Conservation (phyloP, 176 grass and related monocot species). For the Stipa capillata region DNA sequence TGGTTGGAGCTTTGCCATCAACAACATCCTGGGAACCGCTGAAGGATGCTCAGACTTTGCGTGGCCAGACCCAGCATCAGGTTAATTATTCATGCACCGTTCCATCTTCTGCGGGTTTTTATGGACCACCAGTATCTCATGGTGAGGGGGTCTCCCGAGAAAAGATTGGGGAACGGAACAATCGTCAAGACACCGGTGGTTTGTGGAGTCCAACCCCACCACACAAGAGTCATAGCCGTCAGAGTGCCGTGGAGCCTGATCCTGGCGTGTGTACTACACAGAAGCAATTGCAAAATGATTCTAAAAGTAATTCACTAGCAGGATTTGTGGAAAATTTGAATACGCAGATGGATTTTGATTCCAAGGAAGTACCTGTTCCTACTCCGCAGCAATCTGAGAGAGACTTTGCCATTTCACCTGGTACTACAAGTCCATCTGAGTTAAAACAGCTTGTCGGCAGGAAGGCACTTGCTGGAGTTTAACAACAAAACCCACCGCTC, state of each 20-base stretch:
- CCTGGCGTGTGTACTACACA: conserved; percentile 24
- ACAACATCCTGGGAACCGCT: conserved; percentile 11
- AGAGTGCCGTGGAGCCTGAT: conserved; percentile 21
- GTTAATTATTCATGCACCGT: conserved; percentile 11
- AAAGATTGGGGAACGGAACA: conserved; percentile 25
- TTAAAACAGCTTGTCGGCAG: conserved; percentile 6
- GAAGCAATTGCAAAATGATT: conserved; percentile 42
- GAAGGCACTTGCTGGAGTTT: conserved; percentile 11
- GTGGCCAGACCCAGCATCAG: conserved; percentile 20
- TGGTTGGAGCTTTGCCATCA: conserved; percentile 20
- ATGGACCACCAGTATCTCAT: conserved; percentile 22
- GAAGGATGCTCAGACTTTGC: conserved; percentile 32
- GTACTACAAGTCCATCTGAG: conserved; percentile 15
- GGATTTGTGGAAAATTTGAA: conserved; percentile 26
- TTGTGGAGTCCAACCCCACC: conserved; percentile 45
- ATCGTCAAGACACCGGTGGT: conserved; percentile 35
- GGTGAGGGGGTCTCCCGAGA: conserved; percentile 14
- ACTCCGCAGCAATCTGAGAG: conserved; percentile 14
- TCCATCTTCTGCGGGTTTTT: conserved; percentile 24
- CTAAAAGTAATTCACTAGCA: conserved; percentile 21
- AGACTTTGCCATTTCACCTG: conserved; percentile 3
- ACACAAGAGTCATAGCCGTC: not conserved
- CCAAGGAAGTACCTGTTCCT: conserved; percentile 5
- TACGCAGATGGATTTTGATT: conserved; percentile 15
- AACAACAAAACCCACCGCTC: not conserved